These are phyloP conservation scores for Elsinoe necatrix DNA, from an alignment of 2,329 filamentous ascomycete species.

Conservation along the genomic window DNA sequence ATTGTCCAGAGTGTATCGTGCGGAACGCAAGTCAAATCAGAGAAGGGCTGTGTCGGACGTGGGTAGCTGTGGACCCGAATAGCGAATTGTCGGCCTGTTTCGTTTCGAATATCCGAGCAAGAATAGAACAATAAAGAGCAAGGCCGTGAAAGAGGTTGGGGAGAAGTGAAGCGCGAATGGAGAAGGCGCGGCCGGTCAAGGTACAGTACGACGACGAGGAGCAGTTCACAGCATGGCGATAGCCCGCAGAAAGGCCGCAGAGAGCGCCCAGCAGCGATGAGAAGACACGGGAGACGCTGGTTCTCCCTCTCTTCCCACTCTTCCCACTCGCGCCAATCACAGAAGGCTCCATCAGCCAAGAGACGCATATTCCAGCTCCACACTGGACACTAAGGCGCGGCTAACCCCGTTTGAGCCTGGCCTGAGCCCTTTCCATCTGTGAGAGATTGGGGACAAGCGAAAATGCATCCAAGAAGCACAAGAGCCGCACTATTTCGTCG, in stretches of 20 bases:
- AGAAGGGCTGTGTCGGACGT: conserved; percentile 4
- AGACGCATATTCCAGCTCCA: neutral
- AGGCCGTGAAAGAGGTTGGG: neutral
- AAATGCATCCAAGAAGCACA: neutral
- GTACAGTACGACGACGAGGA: neutral
- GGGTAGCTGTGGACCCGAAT: neutral
- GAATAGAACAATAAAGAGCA: neutral
- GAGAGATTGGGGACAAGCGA: neutral
- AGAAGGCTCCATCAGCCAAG: neutral
- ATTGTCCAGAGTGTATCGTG: neutral
- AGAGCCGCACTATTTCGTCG: conserved; percentile 3
- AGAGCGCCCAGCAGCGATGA: neutral
- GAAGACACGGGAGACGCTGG: neutral
- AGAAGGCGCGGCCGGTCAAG: neutral
- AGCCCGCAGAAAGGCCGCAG: neutral
- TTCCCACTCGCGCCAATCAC: neutral
- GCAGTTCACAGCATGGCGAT: conserved; percentile 4
- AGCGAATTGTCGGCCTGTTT: neutral
- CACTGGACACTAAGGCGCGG: neutral
- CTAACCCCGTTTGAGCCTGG: neutral
- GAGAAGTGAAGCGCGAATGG: conserved; percentile 4
- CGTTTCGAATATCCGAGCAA: neutral
- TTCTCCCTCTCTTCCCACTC: neutral
- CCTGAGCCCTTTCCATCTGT: conserved; percentile 2
- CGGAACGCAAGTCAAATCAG: neutral